Conservation (phyloP, 306 rosid genomes). For the Pachyrhizus erosus region DNA sequence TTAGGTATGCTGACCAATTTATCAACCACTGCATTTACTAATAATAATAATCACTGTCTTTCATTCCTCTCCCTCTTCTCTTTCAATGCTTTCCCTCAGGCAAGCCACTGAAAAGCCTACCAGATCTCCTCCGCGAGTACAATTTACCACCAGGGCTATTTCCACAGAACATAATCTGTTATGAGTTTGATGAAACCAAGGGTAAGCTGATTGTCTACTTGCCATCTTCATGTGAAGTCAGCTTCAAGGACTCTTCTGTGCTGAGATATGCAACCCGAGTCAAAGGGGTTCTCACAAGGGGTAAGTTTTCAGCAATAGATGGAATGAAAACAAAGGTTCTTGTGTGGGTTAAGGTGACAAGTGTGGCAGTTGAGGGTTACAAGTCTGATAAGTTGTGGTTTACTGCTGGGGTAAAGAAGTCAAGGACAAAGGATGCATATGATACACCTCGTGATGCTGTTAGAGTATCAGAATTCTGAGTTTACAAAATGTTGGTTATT, state of each 20-base stretch:
- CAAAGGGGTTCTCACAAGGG: constrained; percentile 77
- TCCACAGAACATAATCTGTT: constrained; percentile 81
- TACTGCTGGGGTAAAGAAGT: constrained; percentile 92
- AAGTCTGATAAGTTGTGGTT: constrained; percentile 92
- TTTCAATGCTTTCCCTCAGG: constrained; percentile 56
- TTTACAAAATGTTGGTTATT: not conserved
- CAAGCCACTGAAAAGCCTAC: constrained; percentile 73
- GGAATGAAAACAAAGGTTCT: constrained; percentile 96
- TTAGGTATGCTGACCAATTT: constrained; percentile 9
- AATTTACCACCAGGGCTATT: constrained; percentile 88
- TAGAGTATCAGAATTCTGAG: constrained; percentile 75
- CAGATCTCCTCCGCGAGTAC: constrained; percentile 92
- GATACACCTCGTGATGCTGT: constrained; percentile 65
- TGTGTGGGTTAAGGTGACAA: constrained; percentile 95
- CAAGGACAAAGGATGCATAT: constrained; percentile 79
- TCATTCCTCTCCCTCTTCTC: not conserved
- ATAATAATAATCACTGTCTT: not conserved
- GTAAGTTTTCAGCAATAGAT: constrained; percentile 80
- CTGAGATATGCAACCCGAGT: constrained; percentile 77
- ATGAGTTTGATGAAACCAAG: constrained; percentile 80
- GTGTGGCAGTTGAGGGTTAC: constrained; percentile 76
- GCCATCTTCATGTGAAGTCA: constrained; percentile 84
- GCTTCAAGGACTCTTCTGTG: constrained; percentile 89
- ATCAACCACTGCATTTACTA: not conserved
- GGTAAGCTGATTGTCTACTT: constrained; percentile 81